These are phyloP conservation scores for Nakazawaea wyomingensis DNA, from an alignment of 805 yeast species.

Conservation along the genomic window DNA sequence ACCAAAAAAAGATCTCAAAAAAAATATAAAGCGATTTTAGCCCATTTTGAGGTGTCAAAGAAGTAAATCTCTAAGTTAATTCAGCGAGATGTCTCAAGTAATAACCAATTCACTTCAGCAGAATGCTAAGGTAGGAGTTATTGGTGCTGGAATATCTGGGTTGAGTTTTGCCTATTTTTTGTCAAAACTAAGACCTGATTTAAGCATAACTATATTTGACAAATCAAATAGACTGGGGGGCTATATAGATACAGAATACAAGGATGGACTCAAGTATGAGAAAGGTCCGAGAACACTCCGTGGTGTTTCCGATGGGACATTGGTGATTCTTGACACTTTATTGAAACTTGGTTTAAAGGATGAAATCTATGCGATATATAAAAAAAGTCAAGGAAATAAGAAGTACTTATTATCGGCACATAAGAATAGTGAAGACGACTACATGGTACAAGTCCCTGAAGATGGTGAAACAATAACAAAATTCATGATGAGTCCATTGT, in stretches of 20 bases:
- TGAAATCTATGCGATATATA: slow-evolving; percentile 54
- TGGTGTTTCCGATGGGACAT: slow-evolving; percentile 76
- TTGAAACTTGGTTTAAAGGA: slow-evolving; percentile 40
- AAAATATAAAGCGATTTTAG: too few species aligned
- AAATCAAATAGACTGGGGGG: slow-evolving; percentile 61
- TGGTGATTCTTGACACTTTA: slow-evolving; percentile 59
- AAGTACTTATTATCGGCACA: slow-evolving; percentile 53
- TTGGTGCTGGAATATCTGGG: slow-evolving; percentile 91
- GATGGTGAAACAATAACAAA: slow-evolving; percentile 28
- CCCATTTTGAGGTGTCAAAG: too few species aligned
- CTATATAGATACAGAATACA: slow-evolving; percentile 53
- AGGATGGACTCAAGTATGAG: slow-evolving; percentile 44
- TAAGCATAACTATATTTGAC: slow-evolving; percentile 61
- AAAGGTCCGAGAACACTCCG: slow-evolving; percentile 90
- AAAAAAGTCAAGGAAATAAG: slow-evolving; percentile 58
- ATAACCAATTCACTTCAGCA: slow-evolving; percentile 10
- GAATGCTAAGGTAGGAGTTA: slow-evolving; percentile 53
- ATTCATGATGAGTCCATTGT: slow-evolving; percentile 36
- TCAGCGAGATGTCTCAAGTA: neutral
- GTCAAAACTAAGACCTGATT: slow-evolving; percentile 69
- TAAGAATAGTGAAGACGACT: slow-evolving; percentile 22
- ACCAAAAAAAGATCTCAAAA: too few species aligned
- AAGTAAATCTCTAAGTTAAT: too few species aligned
- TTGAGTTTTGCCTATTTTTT: slow-evolving; percentile 68
- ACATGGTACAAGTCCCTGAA: slow-evolving; percentile 52